Evolutionary conservation across 805 yeast genomes (phyloP).

Genomic region (Candida bentonensis): DNA sequence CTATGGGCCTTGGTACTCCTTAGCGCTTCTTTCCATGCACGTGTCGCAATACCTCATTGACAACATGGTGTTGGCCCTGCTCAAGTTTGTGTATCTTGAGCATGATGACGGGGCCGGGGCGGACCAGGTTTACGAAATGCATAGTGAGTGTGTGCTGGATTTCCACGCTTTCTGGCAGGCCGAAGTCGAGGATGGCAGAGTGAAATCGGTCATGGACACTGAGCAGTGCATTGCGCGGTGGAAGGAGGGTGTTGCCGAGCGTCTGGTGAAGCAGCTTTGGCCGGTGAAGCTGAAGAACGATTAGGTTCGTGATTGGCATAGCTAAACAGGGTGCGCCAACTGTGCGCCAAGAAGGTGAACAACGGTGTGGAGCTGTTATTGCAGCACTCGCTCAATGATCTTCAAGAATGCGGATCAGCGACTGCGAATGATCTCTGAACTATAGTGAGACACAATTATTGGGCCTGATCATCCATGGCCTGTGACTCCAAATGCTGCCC

Average conservation of each 20-base stretch:
- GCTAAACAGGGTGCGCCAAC: too few relatives aligned
- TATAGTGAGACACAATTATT: neutral
- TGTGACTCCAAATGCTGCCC: too few relatives aligned
- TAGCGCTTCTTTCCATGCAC: slow-evolving; percentile 22
- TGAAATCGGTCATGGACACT: slow-evolving; percentile 17
- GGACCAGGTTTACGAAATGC: slow-evolving; percentile 7
- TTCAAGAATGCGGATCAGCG: neutral
- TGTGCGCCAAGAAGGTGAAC: too few relatives aligned
- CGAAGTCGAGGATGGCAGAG: slow-evolving; percentile 8
- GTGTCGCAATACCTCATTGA: slow-evolving; percentile 9
- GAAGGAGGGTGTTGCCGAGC: neutral
- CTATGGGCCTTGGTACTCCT: slow-evolving; percentile 19
- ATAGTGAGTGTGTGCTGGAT: slow-evolving; percentile 8
- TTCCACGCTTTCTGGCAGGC: slow-evolving; percentile 18
- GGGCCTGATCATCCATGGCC: too few relatives aligned
- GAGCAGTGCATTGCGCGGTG: slow-evolving; percentile 9
- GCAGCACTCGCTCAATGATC: neutral
- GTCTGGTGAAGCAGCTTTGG: neutral
- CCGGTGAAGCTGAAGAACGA: neutral
- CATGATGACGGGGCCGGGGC: neutral
- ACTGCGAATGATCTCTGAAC: neutral
- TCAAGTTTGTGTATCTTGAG: slow-evolving; percentile 6
- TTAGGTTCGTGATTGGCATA: too few relatives aligned
- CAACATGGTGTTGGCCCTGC: slow-evolving; percentile 4
- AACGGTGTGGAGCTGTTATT: too few relatives aligned